Base-by-base conservation (phyloP, 371 early-diverging fungal species). In the Batrachochytrium dendrobatidis region DNA sequence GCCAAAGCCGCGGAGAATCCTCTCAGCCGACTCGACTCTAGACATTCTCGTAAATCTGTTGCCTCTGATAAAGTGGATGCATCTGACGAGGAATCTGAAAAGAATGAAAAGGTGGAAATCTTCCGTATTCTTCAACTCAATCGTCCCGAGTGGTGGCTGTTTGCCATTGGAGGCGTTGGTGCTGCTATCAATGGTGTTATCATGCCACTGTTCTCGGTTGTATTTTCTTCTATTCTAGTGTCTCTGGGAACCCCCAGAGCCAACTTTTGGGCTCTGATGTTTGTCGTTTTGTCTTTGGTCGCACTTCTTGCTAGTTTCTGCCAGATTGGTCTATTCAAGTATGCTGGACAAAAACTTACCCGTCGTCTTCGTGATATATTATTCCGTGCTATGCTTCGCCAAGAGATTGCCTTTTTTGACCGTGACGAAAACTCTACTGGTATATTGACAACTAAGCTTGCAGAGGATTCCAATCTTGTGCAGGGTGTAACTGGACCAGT, bases 371-470 rank as follows among this genome's bases (percentile, higher is more conserved):
- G 90, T 33, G 57, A 71, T 35, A 59, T 64, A 53, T 65, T 73
- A 10, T 89, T 89, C 71, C 50, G 65, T 7, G 71, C 83, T 8
- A 70, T 88, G 54, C 57, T 90, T 59, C 62, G 76, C 3, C 95
- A 94, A 76, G 92, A 94, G 62, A 83, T 93, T 58, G 86, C 77
- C 6, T 95, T 79, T 70, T 95, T 87, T 70, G 96, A 95, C 70
- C 75, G 82, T 28, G 86, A 86, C 32, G 82, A 83, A 48, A 84
- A 95, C 73, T 82, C 77, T 34, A 84, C 87, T 22, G 95, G 96
- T 57, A 87, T 86, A 24, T 72, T 95, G 39, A 85, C 91, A 0
- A 75, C 91, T 15, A 83, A 86, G 39, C 79, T 95, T 35, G 84
- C 92, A 18, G 82, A 85, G 39, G 94, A 93, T 68, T 89, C 94